Evolutionary conservation across 345 rosid genomes (phyloP).

Genomic region (Lenwebbia sp.): DNA sequence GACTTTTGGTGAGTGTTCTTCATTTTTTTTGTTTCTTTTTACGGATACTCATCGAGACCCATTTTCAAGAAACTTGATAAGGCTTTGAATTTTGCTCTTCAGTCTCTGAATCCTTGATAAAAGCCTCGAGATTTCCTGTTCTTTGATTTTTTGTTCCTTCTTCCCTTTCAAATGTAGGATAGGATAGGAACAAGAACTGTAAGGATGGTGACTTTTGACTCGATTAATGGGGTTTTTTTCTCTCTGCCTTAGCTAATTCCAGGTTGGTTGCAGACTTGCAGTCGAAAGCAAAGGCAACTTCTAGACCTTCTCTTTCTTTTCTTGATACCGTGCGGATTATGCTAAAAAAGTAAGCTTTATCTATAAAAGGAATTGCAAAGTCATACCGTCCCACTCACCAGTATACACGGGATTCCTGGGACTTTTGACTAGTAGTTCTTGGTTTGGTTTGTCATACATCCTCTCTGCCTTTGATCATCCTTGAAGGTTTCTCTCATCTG

Average conservation of each 20-base stretch:
- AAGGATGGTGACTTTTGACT: not conserved
- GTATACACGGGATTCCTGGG: conserved; percentile 1
- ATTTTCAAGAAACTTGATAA: not conserved
- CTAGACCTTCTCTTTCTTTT: not conserved
- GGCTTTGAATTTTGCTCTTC: not conserved
- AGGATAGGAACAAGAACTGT: not conserved
- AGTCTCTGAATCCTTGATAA: not conserved
- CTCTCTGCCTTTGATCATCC: not conserved
- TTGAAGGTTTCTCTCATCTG: not conserved
- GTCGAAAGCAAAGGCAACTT: not conserved
- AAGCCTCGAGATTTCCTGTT: not conserved
- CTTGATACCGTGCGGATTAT: not conserved
- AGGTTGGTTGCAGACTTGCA: not conserved
- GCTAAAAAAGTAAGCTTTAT: not conserved
- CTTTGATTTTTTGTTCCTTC: not conserved
- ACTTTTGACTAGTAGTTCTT: not conserved
- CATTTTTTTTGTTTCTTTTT: not conserved
- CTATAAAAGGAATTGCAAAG: not conserved
- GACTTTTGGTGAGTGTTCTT: not conserved
- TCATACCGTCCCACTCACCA: not conserved
- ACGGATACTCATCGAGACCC: not conserved
- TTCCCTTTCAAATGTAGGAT: not conserved
- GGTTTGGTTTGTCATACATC: not conserved
- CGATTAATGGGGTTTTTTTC: not conserved
- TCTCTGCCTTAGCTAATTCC: not conserved